Percentiles rank a stretch among this genome's conserved stretches.
Evolutionary conservation across 1,284 basidiomycete genomes (phyloP).

Genomic region (Sanghuangporus baumii): DNA sequence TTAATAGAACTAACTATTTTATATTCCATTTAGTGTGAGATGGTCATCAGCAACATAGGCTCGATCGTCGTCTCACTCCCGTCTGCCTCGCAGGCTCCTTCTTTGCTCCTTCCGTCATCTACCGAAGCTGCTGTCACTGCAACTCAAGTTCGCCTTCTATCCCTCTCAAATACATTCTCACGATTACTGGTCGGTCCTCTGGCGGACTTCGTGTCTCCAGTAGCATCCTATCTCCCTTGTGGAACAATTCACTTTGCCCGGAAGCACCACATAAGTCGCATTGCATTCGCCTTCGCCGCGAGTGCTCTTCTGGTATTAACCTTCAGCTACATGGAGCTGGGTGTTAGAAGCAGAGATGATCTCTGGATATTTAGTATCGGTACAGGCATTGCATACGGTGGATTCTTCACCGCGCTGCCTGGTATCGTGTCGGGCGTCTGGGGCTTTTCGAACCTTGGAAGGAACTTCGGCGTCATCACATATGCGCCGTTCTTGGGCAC

Average conservation of each 20-base stretch:
- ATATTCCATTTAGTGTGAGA: slow-evolving; percentile 53
- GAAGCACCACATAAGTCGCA: slow-evolving; percentile 53
- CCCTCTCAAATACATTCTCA: slow-evolving; percentile 62
- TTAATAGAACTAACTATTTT: neutral
- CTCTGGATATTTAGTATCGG: slow-evolving; percentile 62
- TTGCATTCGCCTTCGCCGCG: slow-evolving; percentile 49
- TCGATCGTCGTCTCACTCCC: slow-evolving; percentile 65
- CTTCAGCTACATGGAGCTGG: slow-evolving; percentile 48
- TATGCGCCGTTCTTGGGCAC: slow-evolving; percentile 72
- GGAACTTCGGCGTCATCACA: slow-evolving; percentile 69
- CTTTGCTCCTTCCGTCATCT: slow-evolving; percentile 19
- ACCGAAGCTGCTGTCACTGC: slow-evolving; percentile 35
- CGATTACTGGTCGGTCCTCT: slow-evolving; percentile 64
- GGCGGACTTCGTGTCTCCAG: slow-evolving; percentile 64
- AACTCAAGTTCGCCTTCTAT: slow-evolving; percentile 64
- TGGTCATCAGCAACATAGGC: slow-evolving; percentile 76
- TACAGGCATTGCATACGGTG: slow-evolving; percentile 62
- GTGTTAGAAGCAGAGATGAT: slow-evolving; percentile 40
- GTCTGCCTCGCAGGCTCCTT: slow-evolving; percentile 23
- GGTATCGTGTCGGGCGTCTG: slow-evolving; percentile 64
- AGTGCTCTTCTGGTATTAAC: slow-evolving; percentile 42
- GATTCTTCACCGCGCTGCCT: slow-evolving; percentile 62
- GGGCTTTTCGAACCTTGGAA: slow-evolving; percentile 60
- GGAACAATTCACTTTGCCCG: slow-evolving; percentile 35
- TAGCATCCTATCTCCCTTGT: slow-evolving; percentile 35